These are phyloP conservation scores for Pseudogymnoascus pannorum DNA, from an alignment of 2,329 filamentous ascomycete genomes.

Conservation along the genomic window DNA sequence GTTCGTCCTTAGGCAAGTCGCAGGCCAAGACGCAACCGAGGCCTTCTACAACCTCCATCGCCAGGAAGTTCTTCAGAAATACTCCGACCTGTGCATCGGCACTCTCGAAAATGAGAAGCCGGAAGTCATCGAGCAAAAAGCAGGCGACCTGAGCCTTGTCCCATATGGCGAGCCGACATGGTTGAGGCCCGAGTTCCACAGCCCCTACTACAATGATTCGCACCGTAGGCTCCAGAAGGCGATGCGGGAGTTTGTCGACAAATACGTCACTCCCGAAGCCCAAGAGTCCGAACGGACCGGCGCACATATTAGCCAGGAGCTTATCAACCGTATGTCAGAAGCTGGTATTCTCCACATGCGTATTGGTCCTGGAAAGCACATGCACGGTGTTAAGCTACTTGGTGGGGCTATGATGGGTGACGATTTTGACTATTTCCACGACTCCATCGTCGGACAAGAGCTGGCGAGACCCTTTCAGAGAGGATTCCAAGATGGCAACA, in stretches of 20 bases:
- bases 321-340: constrained; percentile 73
- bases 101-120: constrained; percentile 67
- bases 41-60: constrained; percentile 90
- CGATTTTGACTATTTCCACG: constrained; percentile 84
- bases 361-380: constrained; percentile 72
- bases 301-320: constrained; percentile 58
- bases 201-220: constrained; percentile 72
- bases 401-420: constrained; percentile 65
- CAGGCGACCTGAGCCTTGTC: constrained; percentile 67
- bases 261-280: constrained; percentile 65
- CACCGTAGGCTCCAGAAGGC: constrained; percentile 63
- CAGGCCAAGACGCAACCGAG: constrained; percentile 71
- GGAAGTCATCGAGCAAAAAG: constrained; percentile 60
- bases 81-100: constrained; percentile 67
- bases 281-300: constrained; percentile 69
- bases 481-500: constrained; percentile 80
- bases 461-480: constrained; percentile 61
- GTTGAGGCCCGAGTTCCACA: constrained; percentile 69
- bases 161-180: constrained; percentile 83
- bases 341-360: constrained; percentile 73
- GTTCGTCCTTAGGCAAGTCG: constrained; percentile 72
- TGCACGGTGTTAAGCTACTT: constrained; percentile 63
- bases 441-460: constrained; percentile 70
- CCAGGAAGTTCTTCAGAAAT: constrained; percentile 81
- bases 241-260: constrained; percentile 65